Evolutionary conservation across 2,329 filamentous ascomycete genomes (phyloP), one percentile per base, ranked within the genome.

Genomic region (Exserohilum rostratum): DNA sequence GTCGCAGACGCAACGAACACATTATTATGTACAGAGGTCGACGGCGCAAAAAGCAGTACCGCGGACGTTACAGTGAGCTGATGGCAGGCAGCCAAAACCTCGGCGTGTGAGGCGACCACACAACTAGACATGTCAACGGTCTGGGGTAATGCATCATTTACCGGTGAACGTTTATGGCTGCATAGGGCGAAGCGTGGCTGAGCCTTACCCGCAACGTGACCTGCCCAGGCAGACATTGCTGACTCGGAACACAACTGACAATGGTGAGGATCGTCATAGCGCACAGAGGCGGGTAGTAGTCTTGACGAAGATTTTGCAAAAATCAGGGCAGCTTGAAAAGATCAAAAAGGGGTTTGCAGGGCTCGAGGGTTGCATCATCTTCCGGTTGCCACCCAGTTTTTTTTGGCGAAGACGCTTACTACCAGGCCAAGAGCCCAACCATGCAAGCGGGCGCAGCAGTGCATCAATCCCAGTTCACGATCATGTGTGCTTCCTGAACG

Each of bases 91-190:
- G 22, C 4, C 22, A 25, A 7, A 25, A 25, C 22, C 4, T 25
- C 27, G 29, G 34, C 30, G 25, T 42, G 50, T 60, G 55, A 66
- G 61, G 61, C 61, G 62, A 20, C 15, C 48, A 55, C 34, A 18
- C 27, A 13, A 42, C 22, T 4, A 25, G 22, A 25, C 44, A 39
- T 47, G 35, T 22, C 37, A 43, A 50, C 53, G 6, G 13, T 50
- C 46, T 35, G 53, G 20, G 43, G 30, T 37, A 37, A 44, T 50
- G 47, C 56, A 48, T 46, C 27, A 35, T 53, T 34, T 29, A 55
- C 65, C 63, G 65, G 63, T 67, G 59, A 65, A 55, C 42, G 33
- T 18, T 10, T 45, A 37, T 35, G 37, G 55, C 44, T 47, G 46
- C 44, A 58, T 46, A 44, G 42, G 37, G 46, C 43, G 39, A 53